These are phyloP conservation scores for Penicillium griseofulvum DNA, from an alignment of 2,329 filamentous ascomycete genomes.

Conservation along the genomic window DNA sequence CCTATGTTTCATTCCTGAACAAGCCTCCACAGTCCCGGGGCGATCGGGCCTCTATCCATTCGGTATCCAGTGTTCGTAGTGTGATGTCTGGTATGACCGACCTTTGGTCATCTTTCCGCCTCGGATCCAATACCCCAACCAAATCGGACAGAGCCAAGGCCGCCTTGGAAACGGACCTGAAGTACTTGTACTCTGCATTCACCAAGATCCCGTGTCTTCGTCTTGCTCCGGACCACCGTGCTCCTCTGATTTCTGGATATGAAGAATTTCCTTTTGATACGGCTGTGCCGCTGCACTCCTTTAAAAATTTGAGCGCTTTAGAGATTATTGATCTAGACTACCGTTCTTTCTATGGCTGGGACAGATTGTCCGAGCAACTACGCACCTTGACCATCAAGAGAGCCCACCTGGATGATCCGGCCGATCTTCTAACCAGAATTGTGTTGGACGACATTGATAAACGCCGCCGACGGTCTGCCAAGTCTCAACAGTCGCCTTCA, in stretches of 20 bases:
- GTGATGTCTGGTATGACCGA: conserved; percentile 97
- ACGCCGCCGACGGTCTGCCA: conserved; percentile 81
- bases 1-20: conserved; percentile 92
- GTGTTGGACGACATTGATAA: conserved; percentile 96
- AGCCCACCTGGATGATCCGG: conserved; percentile 82
- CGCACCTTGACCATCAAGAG: conserved; percentile 85
- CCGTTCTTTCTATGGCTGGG: conserved; percentile 96
- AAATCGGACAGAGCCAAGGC: conserved; percentile 88
- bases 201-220: conserved; percentile 94
- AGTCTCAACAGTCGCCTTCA: conserved; percentile 76
- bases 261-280: conserved; percentile 98
- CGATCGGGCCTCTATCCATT: conserved; percentile 88
- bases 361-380: conserved; percentile 85
- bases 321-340: conserved; percentile 97
- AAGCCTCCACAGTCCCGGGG: conserved; percentile 78
- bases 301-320: conserved; percentile 93
- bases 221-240: conserved; percentile 88
- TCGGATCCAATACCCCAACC: conserved; percentile 73
- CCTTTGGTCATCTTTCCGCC: conserved; percentile 83
- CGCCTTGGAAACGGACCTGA: conserved; percentile 79
- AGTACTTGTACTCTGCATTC: conserved; percentile 96
- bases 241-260: conserved; percentile 84
- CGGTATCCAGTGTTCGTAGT: conserved; percentile 92
- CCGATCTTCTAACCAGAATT: conserved; percentile 86
- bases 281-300: conserved; percentile 90